These are phyloP conservation scores for Eucalyptus curtisii DNA, from an alignment of 345 rosid genomes.

Conservation along the genomic window DNA sequence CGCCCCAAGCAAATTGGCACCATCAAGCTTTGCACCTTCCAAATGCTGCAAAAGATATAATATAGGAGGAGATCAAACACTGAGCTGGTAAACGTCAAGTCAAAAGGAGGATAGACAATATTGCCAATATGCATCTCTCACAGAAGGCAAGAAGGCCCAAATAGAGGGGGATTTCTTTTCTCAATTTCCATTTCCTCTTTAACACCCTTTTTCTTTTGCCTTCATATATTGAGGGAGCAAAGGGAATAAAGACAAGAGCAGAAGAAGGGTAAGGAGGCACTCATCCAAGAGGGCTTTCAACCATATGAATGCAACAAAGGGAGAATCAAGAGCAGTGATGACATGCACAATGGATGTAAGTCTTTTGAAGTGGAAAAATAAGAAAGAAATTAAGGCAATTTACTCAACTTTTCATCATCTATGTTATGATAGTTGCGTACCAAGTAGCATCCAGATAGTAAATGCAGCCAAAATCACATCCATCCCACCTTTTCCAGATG, in stretches of 20 bases:
- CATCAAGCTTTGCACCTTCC: slow-evolving; percentile 88
- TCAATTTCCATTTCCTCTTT: not conserved
- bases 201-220: not conserved
- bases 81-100: not conserved
- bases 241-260: not conserved
- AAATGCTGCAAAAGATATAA: slow-evolving; percentile 21
- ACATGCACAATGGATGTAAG: not conserved
- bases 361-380: not conserved
- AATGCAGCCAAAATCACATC: not conserved
- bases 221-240: not conserved
- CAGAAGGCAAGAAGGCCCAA: not conserved
- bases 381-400: not conserved
- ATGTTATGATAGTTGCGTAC: not conserved
- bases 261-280: not conserved
- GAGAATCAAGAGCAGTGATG: not conserved
- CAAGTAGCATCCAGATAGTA: not conserved
- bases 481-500: not conserved
- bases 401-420: not conserved
- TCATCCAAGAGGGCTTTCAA: not conserved
- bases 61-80: not conserved
- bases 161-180: not conserved
- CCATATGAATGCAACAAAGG: not conserved
- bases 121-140: not conserved
- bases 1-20: slow-evolving; percentile 76
- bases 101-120: not conserved